Evolutionary conservation across 305 asterid genomes (phyloP).

Genomic region (Solanum hybrid): DNA sequence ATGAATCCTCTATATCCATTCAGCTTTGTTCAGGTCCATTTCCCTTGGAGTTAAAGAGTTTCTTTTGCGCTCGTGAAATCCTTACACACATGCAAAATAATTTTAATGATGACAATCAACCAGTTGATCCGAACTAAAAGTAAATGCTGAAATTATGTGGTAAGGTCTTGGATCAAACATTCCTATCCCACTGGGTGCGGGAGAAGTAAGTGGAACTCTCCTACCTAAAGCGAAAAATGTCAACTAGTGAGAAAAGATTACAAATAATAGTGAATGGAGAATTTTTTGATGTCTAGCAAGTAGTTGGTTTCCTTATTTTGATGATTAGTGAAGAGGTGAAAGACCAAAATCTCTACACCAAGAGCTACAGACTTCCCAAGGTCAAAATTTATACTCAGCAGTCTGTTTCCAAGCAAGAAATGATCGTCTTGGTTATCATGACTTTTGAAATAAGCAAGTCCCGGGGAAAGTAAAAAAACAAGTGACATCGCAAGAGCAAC

Average conservation of each 20-base stretch:
- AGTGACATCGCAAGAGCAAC: background rate
- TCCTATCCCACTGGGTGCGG: background rate
- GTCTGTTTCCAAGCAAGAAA: background rate
- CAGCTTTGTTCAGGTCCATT: background rate
- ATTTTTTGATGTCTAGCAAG: background rate
- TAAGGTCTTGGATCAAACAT: background rate
- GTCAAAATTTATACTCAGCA: background rate
- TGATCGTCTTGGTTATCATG: background rate
- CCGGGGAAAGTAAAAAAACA: background rate
- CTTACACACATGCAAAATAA: background rate
- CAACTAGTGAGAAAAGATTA: background rate
- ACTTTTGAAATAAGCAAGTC: background rate
- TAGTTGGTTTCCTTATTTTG: background rate
- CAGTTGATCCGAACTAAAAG: background rate
- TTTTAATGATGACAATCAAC: background rate
- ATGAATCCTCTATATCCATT: background rate
- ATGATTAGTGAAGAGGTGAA: background rate
- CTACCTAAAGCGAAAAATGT: background rate
- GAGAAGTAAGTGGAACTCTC: background rate
- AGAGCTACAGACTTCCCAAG: background rate
- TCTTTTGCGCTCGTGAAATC: background rate
- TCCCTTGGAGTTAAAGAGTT: background rate
- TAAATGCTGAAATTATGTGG: background rate
- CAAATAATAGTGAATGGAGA: background rate
- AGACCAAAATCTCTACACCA: background rate